These are phyloP conservation scores for Candida multigemmis DNA, from an alignment of 805 yeast genomes.

Conservation along the genomic window DNA sequence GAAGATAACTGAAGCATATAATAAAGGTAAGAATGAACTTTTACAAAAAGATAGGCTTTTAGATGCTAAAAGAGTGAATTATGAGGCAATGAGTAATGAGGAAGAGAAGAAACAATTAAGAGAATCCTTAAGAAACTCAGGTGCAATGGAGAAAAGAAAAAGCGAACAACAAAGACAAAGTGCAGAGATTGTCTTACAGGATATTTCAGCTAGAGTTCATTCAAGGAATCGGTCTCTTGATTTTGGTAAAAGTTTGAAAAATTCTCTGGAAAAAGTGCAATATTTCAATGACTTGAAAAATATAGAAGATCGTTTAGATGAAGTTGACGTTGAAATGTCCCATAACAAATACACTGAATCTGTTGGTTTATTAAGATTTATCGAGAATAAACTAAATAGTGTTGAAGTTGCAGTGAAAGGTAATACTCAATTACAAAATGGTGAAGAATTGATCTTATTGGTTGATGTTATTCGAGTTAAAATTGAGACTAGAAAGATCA, in stretches of 20 bases:
- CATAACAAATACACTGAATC: slow-evolving; percentile 45
- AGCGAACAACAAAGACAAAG: slow-evolving; percentile 20
- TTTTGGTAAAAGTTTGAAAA: slow-evolving; percentile 9
- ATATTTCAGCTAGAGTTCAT: slow-evolving; percentile 53
- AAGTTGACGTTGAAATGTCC: slow-evolving; percentile 58
- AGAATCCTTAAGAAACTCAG: slow-evolving; percentile 41
- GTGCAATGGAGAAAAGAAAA: slow-evolving; percentile 25
- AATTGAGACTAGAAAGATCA: slow-evolving; percentile 24
- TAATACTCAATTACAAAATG: slow-evolving; percentile 2
- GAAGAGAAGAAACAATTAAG: slow-evolving; percentile 31
- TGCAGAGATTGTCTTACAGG: slow-evolving; percentile 41
- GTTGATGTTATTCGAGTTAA: slow-evolving; percentile 34
- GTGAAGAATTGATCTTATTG: slow-evolving; percentile 15
- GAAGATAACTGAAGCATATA: slow-evolving; percentile 44
- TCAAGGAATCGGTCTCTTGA: slow-evolving; percentile 48
- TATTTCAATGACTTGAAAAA: slow-evolving; percentile 38
- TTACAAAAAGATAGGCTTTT: slow-evolving; percentile 18
- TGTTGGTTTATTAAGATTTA: slow-evolving; percentile 30
- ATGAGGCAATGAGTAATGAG: slow-evolving; percentile 11
- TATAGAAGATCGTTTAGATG: slow-evolving; percentile 57
- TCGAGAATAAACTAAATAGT: slow-evolving; percentile 20
- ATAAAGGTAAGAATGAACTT: slow-evolving; percentile 52
- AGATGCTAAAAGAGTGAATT: slow-evolving; percentile 8
- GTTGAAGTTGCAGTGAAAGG: slow-evolving; percentile 16
- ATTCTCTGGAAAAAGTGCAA: slow-evolving; percentile 15